Evolutionary conservation across 495 filamentous ascomycete species (phyloP).

Genomic region (Lineolata rhizophorae): DNA sequence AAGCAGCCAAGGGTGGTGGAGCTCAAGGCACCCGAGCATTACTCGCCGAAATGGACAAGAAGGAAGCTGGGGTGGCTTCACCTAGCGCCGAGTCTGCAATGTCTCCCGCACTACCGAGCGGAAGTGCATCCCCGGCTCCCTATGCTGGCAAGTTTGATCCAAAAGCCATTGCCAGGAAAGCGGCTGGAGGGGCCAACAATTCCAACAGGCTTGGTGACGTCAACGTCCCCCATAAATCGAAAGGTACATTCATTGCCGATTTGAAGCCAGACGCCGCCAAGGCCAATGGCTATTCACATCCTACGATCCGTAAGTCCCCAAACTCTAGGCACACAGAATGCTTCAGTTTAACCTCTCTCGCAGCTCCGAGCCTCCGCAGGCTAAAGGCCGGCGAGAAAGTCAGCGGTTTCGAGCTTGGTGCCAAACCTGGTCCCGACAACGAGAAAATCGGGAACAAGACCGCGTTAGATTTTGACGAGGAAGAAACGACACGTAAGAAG

Average conservation of each 20-base stretch:
- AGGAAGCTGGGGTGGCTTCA: conserved; percentile 31
- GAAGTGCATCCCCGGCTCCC: conserved; percentile 16
- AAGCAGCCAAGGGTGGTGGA: conserved; percentile 21
- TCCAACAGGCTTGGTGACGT: too few relatives aligned
- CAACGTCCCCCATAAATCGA: too few relatives aligned
- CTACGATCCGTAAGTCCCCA: too few relatives aligned
- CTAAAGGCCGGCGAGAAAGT: conserved; percentile 46
- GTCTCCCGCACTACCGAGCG: not conserved
- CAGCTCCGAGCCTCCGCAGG: too few relatives aligned
- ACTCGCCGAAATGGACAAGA: conserved; percentile 56
- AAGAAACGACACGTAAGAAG: conserved; percentile 57
- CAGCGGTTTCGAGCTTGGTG: conserved; percentile 64
- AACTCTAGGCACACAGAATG: too few relatives aligned
- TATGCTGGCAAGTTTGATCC: conserved; percentile 76
- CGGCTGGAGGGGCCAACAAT: conserved; percentile 22
- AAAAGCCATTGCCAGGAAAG: conserved; percentile 62
- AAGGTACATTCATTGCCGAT: too few relatives aligned
- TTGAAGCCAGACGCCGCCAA: too few relatives aligned
- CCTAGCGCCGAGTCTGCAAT: too few relatives aligned
- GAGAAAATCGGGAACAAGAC: conserved; percentile 50
- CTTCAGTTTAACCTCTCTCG: too few relatives aligned
- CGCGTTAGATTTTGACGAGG: conserved; percentile 67
- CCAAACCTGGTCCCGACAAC: conserved; percentile 32
- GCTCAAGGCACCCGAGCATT: conserved; percentile 44
- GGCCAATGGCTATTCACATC: too few relatives aligned